Evolutionary conservation across 1,139 yeast genomes (phyloP), one percentile per base, ranked within the genome.

Genomic region (Magnusiomyces ingens): DNA sequence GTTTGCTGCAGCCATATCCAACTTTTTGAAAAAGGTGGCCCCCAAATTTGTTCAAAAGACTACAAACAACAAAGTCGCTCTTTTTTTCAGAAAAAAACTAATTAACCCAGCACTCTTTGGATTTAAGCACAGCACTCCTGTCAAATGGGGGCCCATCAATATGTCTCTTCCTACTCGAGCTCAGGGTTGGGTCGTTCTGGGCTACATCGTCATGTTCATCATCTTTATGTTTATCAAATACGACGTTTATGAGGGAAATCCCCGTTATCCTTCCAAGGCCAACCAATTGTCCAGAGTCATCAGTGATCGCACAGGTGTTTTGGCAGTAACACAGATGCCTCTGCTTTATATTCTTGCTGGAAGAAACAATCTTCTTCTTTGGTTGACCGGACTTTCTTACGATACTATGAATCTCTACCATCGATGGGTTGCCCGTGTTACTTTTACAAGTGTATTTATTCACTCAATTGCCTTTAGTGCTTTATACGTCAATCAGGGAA

Each of bases 321-420:
- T 84, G 43, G 75, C 81, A 2, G 75, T 82, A 47, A 75, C 76
- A 29, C 66, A 79, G 59, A 67, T 79, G 60, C 87, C 86, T 0
- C 62, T 82, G 13, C 64, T 82, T 38, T 70, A 80, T 37, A 63
- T 80, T 35, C 75, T 82, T 69, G 86, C 83, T 0, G 87, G 87
- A 3, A 71, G 90, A 61, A 82, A 77, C 65, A 83, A 84, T 64
- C 67, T 82, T 52, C 64, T 82, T 42, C 77, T 79, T 55, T 71
- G 75, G 70, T 52, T 80, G 1, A 82, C 89, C 0, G 79, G 85
- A 26, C 76, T 85, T 79, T 76, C 82, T 40, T 79, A 78, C 61
- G 75, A 84, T 22, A 75, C 82, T 1, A 82, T 79, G 60, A 79
- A 81, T 50, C 70, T 79, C 18, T 77, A 76, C 59, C 90, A 84